Evolutionary conservation across 1,284 basidiomycete species (phyloP), one percentile per base, ranked within the genome.

Genomic region (Porogramme epimiltina): DNA sequence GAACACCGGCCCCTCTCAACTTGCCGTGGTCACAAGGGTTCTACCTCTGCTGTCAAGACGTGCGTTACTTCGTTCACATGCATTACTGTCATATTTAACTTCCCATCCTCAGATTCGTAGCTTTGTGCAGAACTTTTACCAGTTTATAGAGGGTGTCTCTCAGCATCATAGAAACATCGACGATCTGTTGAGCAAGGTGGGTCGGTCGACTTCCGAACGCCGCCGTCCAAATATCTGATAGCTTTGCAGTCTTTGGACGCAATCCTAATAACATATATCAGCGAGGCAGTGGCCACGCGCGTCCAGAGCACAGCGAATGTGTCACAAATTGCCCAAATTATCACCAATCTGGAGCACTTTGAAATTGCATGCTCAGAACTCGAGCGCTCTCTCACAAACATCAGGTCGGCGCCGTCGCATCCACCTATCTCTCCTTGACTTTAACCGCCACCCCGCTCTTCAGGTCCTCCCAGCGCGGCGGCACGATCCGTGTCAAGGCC

Each of bases 21-120:
- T 78, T 99, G 47, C 94, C 96, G 0, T 99, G 97, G 87, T 98
- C 95, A 1, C 91, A 93, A 66, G 91, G 93, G 0, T 98, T 98
- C 69, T 93, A 95, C 56, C 77, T 94, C 41, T 97, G 93, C 65
- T 99, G 96, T 68, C 91, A 94, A 77, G 92, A 98, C 65, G 90
- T 90, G 66, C 25, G 80, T 65, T 41, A 8, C 26, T 20, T 28
- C 8, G n/a, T 16, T 19, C 9, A n/a, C n/a, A n/a, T n/a, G n/a
- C n/a, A n/a, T n/a, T n/a, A n/a, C n/a, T n/a, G n/a, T n/a, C n/a
- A n/a, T n/a, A n/a, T 40, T 16, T 19, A 19, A 11, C 22, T 15
- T 16, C n/a, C n/a, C n/a, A n/a, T n/a, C 3, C 15, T 39, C 63
- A 92, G 85, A 94, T 99, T 54, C 87, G 95, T 33, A 84, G 81